phyloP scores from a whole-genome alignment of 345 rosid species.

The Salix arbutifolia region DNA sequence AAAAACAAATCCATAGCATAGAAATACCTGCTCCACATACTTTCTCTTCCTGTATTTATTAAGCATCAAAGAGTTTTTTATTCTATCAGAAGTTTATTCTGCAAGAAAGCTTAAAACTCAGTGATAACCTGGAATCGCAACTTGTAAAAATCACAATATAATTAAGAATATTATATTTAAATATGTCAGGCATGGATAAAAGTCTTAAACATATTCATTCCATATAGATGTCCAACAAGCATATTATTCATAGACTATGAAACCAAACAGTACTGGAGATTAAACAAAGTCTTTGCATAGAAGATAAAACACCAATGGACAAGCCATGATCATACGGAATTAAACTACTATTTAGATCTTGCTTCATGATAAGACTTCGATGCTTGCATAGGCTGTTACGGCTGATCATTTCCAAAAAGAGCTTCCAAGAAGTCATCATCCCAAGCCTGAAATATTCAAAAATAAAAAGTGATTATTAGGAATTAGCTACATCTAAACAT shows the following conservation, averaged over 20 bases:
- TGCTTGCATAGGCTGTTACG: background rate
- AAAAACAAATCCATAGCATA: too few species aligned
- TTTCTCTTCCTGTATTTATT: too few species aligned
- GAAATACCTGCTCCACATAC: too few species aligned
- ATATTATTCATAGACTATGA: background rate
- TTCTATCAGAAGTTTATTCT: too few species aligned
- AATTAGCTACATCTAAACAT: background rate
- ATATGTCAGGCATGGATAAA: background rate
- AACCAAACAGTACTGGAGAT: background rate
- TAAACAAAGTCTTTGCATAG: background rate
- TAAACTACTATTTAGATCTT: background rate
- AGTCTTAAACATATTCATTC: background rate
- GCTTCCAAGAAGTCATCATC: slow-evolving; percentile 21
- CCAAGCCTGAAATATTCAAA: slow-evolving; percentile 13
- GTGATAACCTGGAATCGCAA: too few species aligned
- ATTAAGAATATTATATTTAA: too few species aligned
- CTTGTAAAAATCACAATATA: too few species aligned
- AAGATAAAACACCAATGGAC: background rate
- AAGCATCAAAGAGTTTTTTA: too few species aligned
- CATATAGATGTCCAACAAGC: background rate
- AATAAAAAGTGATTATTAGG: background rate
- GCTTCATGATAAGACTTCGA: background rate
- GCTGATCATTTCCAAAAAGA: background rate
- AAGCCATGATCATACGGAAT: background rate
- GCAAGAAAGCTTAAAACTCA: too few species aligned